phyloP scores from a whole-genome alignment of 1,139 yeast species.

The Suhomyces chickasaworum region DNA sequence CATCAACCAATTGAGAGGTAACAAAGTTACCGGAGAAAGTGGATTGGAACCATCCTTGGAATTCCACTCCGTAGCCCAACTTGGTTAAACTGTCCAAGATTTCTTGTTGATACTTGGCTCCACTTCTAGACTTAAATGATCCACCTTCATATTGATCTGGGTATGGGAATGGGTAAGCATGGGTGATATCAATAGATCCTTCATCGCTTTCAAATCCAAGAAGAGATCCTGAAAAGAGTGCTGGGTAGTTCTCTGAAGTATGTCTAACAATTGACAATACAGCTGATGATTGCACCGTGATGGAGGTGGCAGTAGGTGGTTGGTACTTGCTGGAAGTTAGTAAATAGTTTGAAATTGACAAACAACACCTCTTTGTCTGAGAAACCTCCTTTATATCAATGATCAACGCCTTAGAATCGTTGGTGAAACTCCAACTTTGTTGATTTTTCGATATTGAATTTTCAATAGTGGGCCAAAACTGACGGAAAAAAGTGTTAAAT shows the following conservation, averaged over 20 bases:
- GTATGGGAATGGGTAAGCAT: conserved; percentile 64
- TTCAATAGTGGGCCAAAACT: neutral
- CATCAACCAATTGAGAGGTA: conserved; percentile 65
- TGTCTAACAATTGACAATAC: conserved; percentile 74
- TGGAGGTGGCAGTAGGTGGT: conserved; percentile 47
- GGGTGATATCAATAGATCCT: conserved; percentile 55
- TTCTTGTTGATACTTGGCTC: conserved; percentile 70
- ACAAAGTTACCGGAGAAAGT: conserved; percentile 70
- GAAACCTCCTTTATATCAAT: too few species aligned
- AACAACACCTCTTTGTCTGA: neutral
- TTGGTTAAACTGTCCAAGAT: conserved; percentile 62
- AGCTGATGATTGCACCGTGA: conserved; percentile 58
- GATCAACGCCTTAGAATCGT: neutral
- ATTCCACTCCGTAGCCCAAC: conserved; percentile 69
- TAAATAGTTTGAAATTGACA: neutral
- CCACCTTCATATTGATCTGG: conserved; percentile 58
- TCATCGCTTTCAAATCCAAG: conserved; percentile 72
- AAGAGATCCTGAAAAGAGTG: conserved; percentile 72
- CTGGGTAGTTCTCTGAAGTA: conserved; percentile 68
- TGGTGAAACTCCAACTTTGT: neutral
- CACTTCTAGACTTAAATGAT: conserved; percentile 58
- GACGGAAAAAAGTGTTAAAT: neutral
- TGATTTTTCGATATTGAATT: neutral
- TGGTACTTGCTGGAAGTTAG: conserved; percentile 27
- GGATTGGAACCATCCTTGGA: conserved; percentile 83